phyloP scores from a whole-genome alignment of 2,329 filamentous ascomycete species.

The Aspergillus chevalieri region DNA sequence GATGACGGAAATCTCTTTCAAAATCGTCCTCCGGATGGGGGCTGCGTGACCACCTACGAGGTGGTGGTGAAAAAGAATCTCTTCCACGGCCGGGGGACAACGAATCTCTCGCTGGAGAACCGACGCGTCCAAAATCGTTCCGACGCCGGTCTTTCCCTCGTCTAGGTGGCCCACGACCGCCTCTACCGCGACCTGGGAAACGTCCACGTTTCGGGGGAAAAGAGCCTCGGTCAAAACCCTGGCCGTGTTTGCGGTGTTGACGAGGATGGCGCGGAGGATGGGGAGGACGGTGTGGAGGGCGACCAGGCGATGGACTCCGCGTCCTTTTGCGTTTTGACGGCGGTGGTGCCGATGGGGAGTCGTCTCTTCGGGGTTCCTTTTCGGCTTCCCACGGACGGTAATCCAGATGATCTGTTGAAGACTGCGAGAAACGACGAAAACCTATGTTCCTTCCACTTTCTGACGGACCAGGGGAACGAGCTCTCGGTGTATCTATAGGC shows the following conservation, averaged over 20 bases:
- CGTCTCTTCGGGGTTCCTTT: conserved; percentile 24
- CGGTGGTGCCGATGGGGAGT: conserved; percentile 24
- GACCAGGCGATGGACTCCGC: conserved; percentile 35
- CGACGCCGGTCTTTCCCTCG: conserved; percentile 29
- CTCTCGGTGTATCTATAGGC: conserved; percentile 19
- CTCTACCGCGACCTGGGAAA: conserved; percentile 26
- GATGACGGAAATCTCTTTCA: conserved; percentile 23
- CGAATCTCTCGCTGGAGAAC: conserved; percentile 23
- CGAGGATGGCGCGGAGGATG: conserved; percentile 4
- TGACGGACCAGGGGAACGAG: conserved; percentile 21
- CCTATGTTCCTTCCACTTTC: conserved; percentile 15
- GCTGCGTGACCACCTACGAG: conserved; percentile 23
- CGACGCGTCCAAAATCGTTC: conserved; percentile 23
- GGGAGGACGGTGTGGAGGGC: conserved; percentile 17
- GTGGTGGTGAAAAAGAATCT: conserved; percentile 19
- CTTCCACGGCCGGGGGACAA: conserved; percentile 27
- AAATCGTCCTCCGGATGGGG: conserved; percentile 19
- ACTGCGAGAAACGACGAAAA: conserved; percentile 17
- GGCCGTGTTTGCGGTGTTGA: conserved; percentile 24
- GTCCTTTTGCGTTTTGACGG: conserved; percentile 36
- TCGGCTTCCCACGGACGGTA: conserved; percentile 14
- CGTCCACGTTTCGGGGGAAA: conserved; percentile 30
- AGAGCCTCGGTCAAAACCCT: conserved; percentile 34
- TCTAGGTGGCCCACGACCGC: conserved; percentile 28
- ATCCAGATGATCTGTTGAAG: conserved; percentile 13